Percentiles rank a stretch among this genome's conserved stretches.
Evolutionary conservation across 129 eudicot genomes (phyloP).

Genomic region (Arctium minus): DNA sequence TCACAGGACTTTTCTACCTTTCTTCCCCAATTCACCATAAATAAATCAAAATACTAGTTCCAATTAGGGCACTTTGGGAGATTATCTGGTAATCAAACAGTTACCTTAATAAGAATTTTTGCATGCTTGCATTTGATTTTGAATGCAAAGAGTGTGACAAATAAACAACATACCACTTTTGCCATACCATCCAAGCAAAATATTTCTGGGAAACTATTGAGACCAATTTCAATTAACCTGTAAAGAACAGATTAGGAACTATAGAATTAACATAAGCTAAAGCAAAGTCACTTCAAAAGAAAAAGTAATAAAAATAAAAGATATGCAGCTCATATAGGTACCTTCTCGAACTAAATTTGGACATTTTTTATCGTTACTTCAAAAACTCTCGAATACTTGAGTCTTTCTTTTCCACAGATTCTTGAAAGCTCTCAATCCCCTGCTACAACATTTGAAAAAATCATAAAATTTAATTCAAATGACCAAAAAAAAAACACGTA

Average conservation of each 20-base stretch:
- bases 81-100: too few relatives aligned
- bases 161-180: slow-evolving; percentile 51
- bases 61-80: too few relatives aligned
- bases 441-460: too few relatives aligned
- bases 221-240: slow-evolving; percentile 81
- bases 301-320: not conserved
- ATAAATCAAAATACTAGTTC: too few relatives aligned
- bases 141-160: not conserved
- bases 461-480: too few relatives aligned
- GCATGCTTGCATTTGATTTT: not conserved
- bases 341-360: slow-evolving; percentile 88
- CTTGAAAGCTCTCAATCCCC: too few relatives aligned
- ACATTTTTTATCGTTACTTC: not conserved
- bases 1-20: too few relatives aligned
- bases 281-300: not conserved
- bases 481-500: too few relatives aligned
- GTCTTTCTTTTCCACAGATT: too few relatives aligned
- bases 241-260: slow-evolving; percentile 14
- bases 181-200: slow-evolving; percentile 70
- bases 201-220: slow-evolving; percentile 75
- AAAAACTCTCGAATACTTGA: too few relatives aligned
- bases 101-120: too few relatives aligned
- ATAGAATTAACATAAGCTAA: not conserved
- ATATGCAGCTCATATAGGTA: slow-evolving; percentile 11
- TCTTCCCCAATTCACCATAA: too few relatives aligned